These are phyloP conservation scores for Yamadazyma insecticola DNA, from an alignment of 805 yeast genomes.

Conservation along the genomic window DNA sequence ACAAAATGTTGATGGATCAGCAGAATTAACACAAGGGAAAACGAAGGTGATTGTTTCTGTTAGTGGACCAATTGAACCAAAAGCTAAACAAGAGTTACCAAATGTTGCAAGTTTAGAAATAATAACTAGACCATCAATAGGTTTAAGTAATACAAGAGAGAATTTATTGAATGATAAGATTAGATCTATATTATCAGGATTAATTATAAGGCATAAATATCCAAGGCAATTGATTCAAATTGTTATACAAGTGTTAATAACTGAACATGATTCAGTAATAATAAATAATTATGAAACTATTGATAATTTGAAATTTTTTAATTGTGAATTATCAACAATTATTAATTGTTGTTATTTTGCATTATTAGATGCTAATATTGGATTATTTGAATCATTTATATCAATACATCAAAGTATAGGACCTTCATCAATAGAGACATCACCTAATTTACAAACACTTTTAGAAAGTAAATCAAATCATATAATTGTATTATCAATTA, in stretches of 20 bases:
- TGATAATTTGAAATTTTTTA: slow-evolving; percentile 58
- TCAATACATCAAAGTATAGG: slow-evolving; percentile 38
- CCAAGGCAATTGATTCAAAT: slow-evolving; percentile 65
- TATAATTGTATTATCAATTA: slow-evolving; percentile 55
- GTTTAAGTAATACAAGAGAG: slow-evolving; percentile 74
- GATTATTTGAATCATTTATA: slow-evolving; percentile 58
- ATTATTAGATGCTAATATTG: slow-evolving; percentile 73
- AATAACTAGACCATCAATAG: slow-evolving; percentile 71
- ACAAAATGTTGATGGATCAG: slow-evolving; percentile 76
- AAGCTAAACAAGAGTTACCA: slow-evolving; percentile 79
- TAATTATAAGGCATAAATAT: slow-evolving; percentile 57
- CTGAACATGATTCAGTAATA: slow-evolving; percentile 17
- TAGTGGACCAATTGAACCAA: slow-evolving; percentile 88
- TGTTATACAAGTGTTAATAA: slow-evolving; percentile 36
- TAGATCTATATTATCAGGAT: slow-evolving; percentile 53
- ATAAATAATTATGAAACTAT: slow-evolving; percentile 21
- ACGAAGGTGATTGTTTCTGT: slow-evolving; percentile 70
- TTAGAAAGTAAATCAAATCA: slow-evolving; percentile 54
- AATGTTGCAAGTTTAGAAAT: slow-evolving; percentile 74
- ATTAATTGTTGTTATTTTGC: slow-evolving; percentile 75
- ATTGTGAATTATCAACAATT: slow-evolving; percentile 8
- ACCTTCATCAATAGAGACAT: slow-evolving; percentile 24
- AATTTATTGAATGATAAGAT: slow-evolving; percentile 69
- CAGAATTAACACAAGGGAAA: slow-evolving; percentile 46
- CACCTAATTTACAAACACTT: slow-evolving; percentile 47